Percentiles rank a stretch among this genome's conserved stretches.
phyloP scores from a whole-genome alignment of 352 stramenopile species.

The Pythium dissotocum region DNA sequence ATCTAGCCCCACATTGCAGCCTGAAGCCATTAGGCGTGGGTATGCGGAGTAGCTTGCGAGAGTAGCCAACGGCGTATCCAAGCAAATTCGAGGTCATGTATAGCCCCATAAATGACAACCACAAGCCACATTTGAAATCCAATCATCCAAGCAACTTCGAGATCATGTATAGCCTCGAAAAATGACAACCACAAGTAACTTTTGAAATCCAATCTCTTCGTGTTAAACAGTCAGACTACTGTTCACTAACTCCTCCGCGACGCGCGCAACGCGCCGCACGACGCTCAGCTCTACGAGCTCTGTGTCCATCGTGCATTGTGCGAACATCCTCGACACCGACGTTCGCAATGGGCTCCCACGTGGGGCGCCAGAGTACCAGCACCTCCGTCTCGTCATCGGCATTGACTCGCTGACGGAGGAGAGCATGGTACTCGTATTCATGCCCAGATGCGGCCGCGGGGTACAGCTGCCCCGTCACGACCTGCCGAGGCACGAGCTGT shows the following conservation, averaged over 20 bases:
- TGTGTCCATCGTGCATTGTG: not conserved
- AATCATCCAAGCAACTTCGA: too few relatives aligned
- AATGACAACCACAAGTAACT: too few relatives aligned
- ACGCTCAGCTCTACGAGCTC: not conserved
- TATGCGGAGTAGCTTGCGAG: too few relatives aligned
- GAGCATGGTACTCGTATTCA: slow-evolving; percentile 3
- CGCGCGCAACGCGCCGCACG: not conserved
- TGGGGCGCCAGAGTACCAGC: not conserved
- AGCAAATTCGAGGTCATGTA: too few relatives aligned
- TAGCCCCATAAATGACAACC: too few relatives aligned
- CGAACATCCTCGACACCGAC: not conserved
- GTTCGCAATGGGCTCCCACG: not conserved
- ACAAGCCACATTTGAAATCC: too few relatives aligned
- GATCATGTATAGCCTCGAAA: too few relatives aligned
- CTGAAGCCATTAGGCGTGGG: not conserved
- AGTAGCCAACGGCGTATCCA: too few relatives aligned
- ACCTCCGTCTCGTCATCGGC: not conserved
- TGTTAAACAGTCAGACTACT: not conserved
- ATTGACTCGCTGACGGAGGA: not conserved
- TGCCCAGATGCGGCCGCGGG: not conserved
- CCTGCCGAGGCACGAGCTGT: not conserved
- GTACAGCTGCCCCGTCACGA: not conserved
- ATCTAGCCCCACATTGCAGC: not conserved
- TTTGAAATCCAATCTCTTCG: not conserved
- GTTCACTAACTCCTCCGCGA: not conserved